Evolutionary conservation across 306 rosid genomes (phyloP).

Genomic region (Neltuma alba): DNA sequence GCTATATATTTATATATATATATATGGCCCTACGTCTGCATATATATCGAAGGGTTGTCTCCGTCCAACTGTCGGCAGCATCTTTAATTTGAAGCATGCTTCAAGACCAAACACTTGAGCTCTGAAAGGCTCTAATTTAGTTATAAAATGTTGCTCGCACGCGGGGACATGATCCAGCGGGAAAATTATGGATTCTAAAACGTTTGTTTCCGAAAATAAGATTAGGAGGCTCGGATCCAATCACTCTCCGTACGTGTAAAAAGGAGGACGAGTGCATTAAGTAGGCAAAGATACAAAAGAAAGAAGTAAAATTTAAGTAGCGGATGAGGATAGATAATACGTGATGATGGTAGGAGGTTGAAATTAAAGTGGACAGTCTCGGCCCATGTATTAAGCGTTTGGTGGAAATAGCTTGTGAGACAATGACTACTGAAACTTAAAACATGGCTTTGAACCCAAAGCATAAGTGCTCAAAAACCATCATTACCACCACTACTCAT

Average conservation of each 20-base stretch:
- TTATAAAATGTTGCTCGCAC: not conserved
- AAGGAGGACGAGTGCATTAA: not conserved
- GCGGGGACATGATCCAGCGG: not conserved
- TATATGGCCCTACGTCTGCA: not conserved
- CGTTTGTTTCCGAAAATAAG: not conserved
- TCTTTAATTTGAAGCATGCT: not conserved
- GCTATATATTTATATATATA: not conserved
- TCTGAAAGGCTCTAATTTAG: not conserved
- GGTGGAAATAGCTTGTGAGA: not conserved
- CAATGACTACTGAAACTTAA: slow-evolving; percentile 1
- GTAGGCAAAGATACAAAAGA: too few relatives aligned
- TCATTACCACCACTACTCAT: slow-evolving; percentile 10
- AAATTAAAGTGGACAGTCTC: not conserved
- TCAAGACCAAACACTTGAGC: not conserved
- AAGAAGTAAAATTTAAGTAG: too few relatives aligned
- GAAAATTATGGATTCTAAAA: not conserved
- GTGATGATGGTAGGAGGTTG: not conserved
- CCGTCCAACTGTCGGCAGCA: not conserved
- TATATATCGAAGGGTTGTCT: not conserved
- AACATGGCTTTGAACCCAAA: slow-evolving; percentile 21
- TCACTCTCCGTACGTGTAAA: not conserved
- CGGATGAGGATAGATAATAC: not conserved
- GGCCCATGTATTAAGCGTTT: not conserved
- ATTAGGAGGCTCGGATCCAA: not conserved
- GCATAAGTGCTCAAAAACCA: not conserved